Conservation (phyloP, 805 yeast genomes). For the Metschnikowia similis region DNA sequence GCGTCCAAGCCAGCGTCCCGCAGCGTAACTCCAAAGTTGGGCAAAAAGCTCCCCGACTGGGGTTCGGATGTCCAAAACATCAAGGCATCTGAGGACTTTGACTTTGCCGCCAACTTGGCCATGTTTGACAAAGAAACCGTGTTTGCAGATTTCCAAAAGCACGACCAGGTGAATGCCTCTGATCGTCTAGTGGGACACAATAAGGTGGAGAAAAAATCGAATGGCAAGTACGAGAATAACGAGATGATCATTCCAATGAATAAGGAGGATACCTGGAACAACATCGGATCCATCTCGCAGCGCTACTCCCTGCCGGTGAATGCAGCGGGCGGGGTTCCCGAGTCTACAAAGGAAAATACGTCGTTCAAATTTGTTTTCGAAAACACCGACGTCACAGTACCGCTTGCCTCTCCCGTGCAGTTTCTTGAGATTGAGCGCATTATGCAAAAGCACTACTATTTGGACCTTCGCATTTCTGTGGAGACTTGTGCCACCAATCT, state of each 20-base stretch:
- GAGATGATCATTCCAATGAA: slow-evolving; percentile 64
- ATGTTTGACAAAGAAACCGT: slow-evolving; percentile 79
- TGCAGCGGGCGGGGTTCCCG: slow-evolving; percentile 1
- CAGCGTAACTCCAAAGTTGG: slow-evolving; percentile 11
- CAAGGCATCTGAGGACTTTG: slow-evolving; percentile 62
- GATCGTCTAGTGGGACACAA: slow-evolving; percentile 75
- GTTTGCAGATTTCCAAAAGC: slow-evolving; percentile 66
- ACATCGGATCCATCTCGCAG: slow-evolving; percentile 25
- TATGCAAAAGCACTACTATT: slow-evolving; percentile 46
- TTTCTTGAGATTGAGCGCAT: slow-evolving; percentile 69
- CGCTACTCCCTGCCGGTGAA: slow-evolving; percentile 15
- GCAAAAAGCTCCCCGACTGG: slow-evolving; percentile 39
- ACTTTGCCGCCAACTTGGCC: slow-evolving; percentile 75
- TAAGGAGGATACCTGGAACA: slow-evolving; percentile 52
- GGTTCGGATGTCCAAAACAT: slow-evolving; percentile 43
- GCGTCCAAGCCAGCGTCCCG: slow-evolving; percentile 12
- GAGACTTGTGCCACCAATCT: slow-evolving; percentile 72
- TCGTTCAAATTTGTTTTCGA: slow-evolving; percentile 11
- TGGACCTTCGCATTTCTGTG: slow-evolving; percentile 42
- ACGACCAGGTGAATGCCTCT: slow-evolving; percentile 57
- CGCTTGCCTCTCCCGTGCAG: slow-evolving; percentile 74
- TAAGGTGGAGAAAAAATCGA: slow-evolving; percentile 33
- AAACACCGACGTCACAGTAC: slow-evolving; percentile 29
- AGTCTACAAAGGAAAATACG: background rate
- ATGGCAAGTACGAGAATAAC: slow-evolving; percentile 55